phyloP scores from a whole-genome alignment of 495 filamentous ascomycete species.

The Podospora pseudoanserina region DNA sequence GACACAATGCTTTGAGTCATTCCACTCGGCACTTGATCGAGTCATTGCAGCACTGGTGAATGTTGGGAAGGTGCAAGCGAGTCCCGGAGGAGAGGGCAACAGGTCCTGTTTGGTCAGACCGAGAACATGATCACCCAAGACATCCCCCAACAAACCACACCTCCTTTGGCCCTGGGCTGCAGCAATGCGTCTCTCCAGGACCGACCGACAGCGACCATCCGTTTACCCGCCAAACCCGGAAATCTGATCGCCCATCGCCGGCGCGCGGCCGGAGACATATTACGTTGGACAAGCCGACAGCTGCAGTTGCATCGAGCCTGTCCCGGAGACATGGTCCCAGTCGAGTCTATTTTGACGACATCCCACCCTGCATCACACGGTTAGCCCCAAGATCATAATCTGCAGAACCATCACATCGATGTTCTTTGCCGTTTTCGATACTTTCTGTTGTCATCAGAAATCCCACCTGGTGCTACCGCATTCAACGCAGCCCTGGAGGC shows the following conservation, averaged over 20 bases:
- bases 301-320: conserved; percentile 13
- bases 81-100: not conserved
- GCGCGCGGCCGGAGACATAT: not conserved
- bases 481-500: not conserved
- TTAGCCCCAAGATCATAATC: not conserved
- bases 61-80: not conserved
- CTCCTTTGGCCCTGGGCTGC: not conserved
- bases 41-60: not conserved
- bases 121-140: not conserved
- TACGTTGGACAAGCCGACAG: conserved; percentile 4
- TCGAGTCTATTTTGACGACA: conserved; percentile 22
- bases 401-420: not conserved
- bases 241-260: not conserved
- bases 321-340: conserved; percentile 10
- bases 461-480: not conserved
- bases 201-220: not conserved
- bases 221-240: conserved; percentile 2
- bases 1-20: not conserved
- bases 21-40: not conserved
- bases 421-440: not conserved
- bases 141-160: not conserved
- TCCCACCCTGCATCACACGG: not conserved
- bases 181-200: not conserved
- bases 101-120: not conserved
- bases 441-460: not conserved